Conservation (phyloP, 2,329 filamentous ascomycete species). For the Stylonectria norvegica region DNA sequence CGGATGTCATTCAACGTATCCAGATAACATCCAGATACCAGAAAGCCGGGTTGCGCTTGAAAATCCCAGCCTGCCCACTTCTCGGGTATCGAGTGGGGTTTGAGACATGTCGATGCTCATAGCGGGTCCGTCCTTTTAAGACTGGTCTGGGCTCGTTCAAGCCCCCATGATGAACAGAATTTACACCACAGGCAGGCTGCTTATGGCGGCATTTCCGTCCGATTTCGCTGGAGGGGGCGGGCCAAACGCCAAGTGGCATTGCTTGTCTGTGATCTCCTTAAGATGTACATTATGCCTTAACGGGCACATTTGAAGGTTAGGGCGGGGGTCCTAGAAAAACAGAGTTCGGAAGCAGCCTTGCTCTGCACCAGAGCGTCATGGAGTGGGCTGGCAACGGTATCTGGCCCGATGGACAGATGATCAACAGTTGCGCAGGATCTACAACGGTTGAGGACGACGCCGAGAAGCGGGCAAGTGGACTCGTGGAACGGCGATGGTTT, state of each 20-base stretch:
- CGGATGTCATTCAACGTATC: too few relatives aligned
- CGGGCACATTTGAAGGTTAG: conserved; percentile 10
- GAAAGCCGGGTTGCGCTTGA: too few relatives aligned
- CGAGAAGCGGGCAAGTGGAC: conserved; percentile 8
- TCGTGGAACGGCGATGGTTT: background rate
- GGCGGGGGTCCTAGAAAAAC: too few relatives aligned
- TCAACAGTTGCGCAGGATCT: conserved; percentile 1
- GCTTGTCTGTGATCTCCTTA: conserved; percentile 24
- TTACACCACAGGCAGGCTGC: conserved; percentile 12
- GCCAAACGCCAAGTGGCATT: background rate
- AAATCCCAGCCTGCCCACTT: conserved; percentile 18
- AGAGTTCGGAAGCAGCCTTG: too few relatives aligned
- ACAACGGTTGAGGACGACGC: conserved; percentile 3
- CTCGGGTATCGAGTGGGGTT: conserved; percentile 27
- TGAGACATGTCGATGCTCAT: conserved; percentile 20
- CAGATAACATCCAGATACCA: too few relatives aligned
- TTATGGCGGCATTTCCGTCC: conserved; percentile 14
- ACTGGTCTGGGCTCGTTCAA: conserved; percentile 26
- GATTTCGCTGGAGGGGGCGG: too few relatives aligned
- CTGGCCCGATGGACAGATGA: background rate
- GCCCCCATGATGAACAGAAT: conserved; percentile 8
- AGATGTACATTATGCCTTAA: conserved; percentile 26
- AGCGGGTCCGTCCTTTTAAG: conserved; percentile 27
- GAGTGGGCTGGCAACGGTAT: too few relatives aligned
- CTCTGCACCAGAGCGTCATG: too few relatives aligned